Evolutionary conservation across 139 green algal genomes (phyloP), one percentile per base, ranked within the genome.

Genomic region (Parachlorella kessleri): DNA sequence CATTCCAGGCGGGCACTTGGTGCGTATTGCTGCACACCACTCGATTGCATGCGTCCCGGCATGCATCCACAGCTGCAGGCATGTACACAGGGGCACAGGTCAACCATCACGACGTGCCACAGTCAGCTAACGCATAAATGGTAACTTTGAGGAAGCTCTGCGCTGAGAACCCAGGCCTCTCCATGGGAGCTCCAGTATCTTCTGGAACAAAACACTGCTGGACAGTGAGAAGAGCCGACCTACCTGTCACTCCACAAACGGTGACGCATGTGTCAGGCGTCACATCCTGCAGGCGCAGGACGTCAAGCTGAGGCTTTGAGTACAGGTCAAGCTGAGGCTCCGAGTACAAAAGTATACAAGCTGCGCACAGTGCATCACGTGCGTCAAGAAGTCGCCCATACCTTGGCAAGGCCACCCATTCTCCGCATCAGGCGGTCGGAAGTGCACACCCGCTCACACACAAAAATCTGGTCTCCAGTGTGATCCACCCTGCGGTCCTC

Each of bases 381-480:
- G n/a, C n/a, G n/a, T n/a, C n/a, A n/a, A n/a, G 48, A 3, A 30
- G 55, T 9, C 55, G n/a, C 36, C 6, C 81, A 55, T 32, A 94
- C 92, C 88, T 96, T 97, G 18, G 93, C 86, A 10, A 95, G 78
- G 33, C 88, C 81, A 38, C 94, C 95, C 84, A 98, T 84, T 2
- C 89, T 85, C 23, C 87, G 83, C 65, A 98, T 83, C 39, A 99
- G 80, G 24, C 88, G 78, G 59, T 95, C 80, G 1, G 93, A 96
- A 7, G 95, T 95, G 91, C 95, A 99, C 30, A 99, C 94, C 2
- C 95, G 86, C 82, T 99, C 95, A 78, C 95, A 99, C 28, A 97
- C 89, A 79, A 98, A 99, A n/a, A 66, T 83, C 1, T 85, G 84
- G 35, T 87, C 82, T n/a, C 35, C 53, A 35, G 72, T 26, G 14